phyloP scores from a whole-genome alignment of 495 filamentous ascomycete genomes.

The Penicillium pancosmium region DNA sequence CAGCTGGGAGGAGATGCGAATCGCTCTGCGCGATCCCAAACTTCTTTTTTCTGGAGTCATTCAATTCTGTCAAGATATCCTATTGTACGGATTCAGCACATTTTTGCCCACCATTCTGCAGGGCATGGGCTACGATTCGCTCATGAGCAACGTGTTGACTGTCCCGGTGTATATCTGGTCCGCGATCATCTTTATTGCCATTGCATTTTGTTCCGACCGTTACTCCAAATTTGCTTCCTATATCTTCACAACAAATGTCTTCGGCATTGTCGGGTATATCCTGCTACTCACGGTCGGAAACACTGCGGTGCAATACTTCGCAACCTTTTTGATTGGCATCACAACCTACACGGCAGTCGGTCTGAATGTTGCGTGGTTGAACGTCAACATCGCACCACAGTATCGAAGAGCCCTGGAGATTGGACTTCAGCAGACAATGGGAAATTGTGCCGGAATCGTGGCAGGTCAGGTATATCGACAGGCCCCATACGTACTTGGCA shows the following conservation, averaged over 20 bases:
- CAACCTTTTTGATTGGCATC: conserved; percentile 55
- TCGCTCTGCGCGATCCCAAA: conserved; percentile 44
- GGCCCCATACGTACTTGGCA: conserved; percentile 54
- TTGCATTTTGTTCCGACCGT: conserved; percentile 45
- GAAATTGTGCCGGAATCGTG: conserved; percentile 58
- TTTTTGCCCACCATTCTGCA: conserved; percentile 61
- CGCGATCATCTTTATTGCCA: conserved; percentile 43
- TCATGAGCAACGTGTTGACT: conserved; percentile 51
- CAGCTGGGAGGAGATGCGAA: conserved; percentile 53
- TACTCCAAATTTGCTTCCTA: conserved; percentile 44
- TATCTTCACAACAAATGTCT: conserved; percentile 45
- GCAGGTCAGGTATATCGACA: conserved; percentile 55
- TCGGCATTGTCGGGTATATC: conserved; percentile 55
- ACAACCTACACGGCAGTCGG: conserved; percentile 54
- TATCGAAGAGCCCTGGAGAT: conserved; percentile 58
- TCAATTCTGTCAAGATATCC: conserved; percentile 58
- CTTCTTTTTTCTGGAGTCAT: conserved; percentile 45
- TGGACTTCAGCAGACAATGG: conserved; percentile 61
- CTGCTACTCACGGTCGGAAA: conserved; percentile 46
- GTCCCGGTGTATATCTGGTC: conserved; percentile 49
- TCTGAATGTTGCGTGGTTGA: conserved; percentile 58
- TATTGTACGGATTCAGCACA: conserved; percentile 61
- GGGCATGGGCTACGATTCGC: conserved; percentile 51
- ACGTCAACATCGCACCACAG: conserved; percentile 60
- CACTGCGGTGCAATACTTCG: conserved; percentile 55